These are phyloP conservation scores for Fusarium foetens DNA, from an alignment of 2,329 filamentous ascomycete genomes.

Conservation along the genomic window DNA sequence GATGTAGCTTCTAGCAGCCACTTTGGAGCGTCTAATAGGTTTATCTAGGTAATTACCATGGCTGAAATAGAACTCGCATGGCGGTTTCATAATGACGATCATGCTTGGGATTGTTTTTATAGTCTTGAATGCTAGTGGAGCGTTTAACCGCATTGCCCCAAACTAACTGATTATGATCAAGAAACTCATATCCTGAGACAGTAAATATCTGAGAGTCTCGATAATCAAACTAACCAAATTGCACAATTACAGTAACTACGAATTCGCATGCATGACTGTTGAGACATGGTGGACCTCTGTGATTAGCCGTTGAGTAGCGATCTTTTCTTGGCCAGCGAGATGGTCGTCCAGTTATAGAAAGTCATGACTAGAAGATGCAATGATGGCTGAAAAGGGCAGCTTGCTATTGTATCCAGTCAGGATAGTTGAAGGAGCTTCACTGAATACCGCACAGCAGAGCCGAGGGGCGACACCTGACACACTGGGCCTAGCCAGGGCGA, in stretches of 20 bases:
- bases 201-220: background rate
- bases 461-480: conserved; percentile 31
- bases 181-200: background rate
- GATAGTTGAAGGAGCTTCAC: conserved; percentile 1
- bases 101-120: conserved; percentile 23
- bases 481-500: conserved; percentile 12
- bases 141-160: conserved; percentile 1
- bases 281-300: background rate
- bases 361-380: background rate
- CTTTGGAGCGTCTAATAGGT: conserved; percentile 5
- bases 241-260: background rate
- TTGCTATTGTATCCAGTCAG: conserved; percentile 2
- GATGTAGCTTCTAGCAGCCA: conserved; percentile 4
- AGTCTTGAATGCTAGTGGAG: conserved; percentile 13
- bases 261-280: background rate
- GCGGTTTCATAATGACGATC: conserved; percentile 32
- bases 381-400: conserved; percentile 5
- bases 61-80: conserved; percentile 16
- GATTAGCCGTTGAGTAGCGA: conserved; percentile 1
- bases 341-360: background rate
- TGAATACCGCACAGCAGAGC: conserved; percentile 14
- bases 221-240: conserved; percentile 4
- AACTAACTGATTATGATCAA: conserved; percentile 1
- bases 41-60: conserved; percentile 8
- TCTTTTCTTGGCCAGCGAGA: conserved; percentile 15